Percentiles rank a stretch among this genome's conserved stretches.
Evolutionary conservation across 1,284 basidiomycete species (phyloP).

Genomic region (Fereydounia khargensis): DNA sequence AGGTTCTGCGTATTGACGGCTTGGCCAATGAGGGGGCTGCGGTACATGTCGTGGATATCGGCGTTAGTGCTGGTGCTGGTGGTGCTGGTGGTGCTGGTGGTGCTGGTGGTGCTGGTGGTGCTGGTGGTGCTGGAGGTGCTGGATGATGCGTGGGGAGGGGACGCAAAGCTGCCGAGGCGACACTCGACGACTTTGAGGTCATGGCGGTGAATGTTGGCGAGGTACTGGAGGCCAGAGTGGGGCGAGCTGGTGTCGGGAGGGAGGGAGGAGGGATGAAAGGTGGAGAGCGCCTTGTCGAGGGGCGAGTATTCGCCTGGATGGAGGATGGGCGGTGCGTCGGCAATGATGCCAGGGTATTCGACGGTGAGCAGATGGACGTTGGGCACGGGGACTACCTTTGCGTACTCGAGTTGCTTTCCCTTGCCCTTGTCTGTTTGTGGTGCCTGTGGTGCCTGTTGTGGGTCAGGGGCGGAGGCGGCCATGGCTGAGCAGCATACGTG

Average conservation of each 20-base stretch:
- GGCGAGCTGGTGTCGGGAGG: constrained; percentile 27
- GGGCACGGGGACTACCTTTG: constrained; percentile 29
- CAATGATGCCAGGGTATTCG: constrained; percentile 47
- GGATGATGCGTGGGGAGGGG: background rate
- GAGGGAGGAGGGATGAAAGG: constrained; percentile 25
- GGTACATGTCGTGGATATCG: constrained; percentile 11
- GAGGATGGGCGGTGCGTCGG: background rate
- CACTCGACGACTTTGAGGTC: constrained; percentile 39
- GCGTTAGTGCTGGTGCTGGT: background rate
- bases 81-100: constrained; percentile 11
- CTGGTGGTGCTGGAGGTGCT: background rate
- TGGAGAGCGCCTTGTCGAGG: constrained; percentile 38
- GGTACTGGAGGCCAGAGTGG: constrained; percentile 28
- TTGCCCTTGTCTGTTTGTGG: no score
- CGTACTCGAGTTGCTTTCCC: no score
- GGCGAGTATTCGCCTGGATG: background rate
- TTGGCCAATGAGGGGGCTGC: constrained; percentile 26
- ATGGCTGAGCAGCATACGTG: no score
- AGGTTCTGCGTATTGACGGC: constrained; percentile 31
- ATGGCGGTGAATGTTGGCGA: constrained; percentile 20
- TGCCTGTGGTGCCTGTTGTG: no score
- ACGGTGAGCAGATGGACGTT: constrained; percentile 25
- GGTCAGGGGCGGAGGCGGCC: no score
- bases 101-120: constrained; percentile 11
- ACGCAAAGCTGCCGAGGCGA: constrained; percentile 15